A percentile compares a stretch with the other conserved stretches of the same genome.
Evolutionary conservation across 2,329 filamentous ascomycete genomes (phyloP).

Genomic region (Geoglossum cookeanum): DNA sequence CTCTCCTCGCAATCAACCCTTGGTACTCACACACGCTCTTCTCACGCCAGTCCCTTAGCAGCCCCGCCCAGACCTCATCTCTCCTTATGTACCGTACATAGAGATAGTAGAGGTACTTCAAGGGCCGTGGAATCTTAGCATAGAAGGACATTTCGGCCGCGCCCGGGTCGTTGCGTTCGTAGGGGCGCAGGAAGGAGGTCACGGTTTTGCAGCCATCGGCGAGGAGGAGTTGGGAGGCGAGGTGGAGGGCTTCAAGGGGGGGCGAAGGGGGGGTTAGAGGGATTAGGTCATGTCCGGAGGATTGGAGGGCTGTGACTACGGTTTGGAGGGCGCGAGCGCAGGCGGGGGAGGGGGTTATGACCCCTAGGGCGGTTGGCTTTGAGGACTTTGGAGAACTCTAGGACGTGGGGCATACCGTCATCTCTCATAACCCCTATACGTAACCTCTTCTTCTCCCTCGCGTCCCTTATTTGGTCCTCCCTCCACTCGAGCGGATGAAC

Average conservation of each 20-base stretch:
- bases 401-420: constrained; percentile 27
- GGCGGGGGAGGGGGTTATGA: constrained; percentile 72
- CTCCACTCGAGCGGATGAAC: constrained; percentile 77
- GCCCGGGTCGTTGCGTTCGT: constrained; percentile 64
- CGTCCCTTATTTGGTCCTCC: constrained; percentile 37
- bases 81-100: constrained; percentile 71
- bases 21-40: constrained; percentile 66
- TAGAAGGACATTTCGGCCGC: constrained; percentile 56
- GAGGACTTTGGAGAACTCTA: constrained; percentile 5
- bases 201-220: constrained; percentile 70
- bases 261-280: constrained; percentile 46
- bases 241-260: constrained; percentile 54
- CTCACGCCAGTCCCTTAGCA: constrained; percentile 53
- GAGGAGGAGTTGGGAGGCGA: constrained; percentile 67
- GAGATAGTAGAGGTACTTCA: constrained; percentile 74
- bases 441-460: constrained; percentile 40
- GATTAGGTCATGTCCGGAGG: constrained; percentile 56
- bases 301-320: constrained; percentile 46
- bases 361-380: constrained; percentile 24
- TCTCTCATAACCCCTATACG: constrained; percentile 59
- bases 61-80: constrained; percentile 58
- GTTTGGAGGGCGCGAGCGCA: constrained; percentile 58
- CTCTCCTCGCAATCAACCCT: constrained; percentile 58
- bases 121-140: constrained; percentile 49
- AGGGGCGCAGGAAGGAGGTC: constrained; percentile 52